These are phyloP conservation scores for Erysimum pusillum DNA, from an alignment of 441 rosid genomes.

Conservation along the genomic window DNA sequence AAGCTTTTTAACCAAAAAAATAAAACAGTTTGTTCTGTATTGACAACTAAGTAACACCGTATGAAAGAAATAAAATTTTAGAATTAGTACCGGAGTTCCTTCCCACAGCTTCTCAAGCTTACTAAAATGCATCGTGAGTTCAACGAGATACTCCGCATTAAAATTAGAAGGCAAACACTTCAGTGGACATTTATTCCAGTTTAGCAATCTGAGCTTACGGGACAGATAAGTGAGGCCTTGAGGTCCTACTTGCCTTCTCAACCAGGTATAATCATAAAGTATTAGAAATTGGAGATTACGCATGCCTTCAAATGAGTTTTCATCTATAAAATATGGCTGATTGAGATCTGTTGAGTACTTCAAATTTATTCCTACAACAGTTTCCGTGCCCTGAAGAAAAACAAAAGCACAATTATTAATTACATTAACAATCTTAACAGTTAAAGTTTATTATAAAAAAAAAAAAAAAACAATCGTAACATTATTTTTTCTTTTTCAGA, in stretches of 20 bases:
- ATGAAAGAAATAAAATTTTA: not conserved
- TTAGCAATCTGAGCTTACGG: slow-evolving; percentile 30
- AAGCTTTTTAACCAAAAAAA: not conserved
- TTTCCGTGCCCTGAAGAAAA: slow-evolving; percentile 2
- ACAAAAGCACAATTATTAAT: not conserved
- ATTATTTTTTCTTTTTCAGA: too few species aligned
- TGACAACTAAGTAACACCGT: not conserved
- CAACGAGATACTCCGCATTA: slow-evolving; percentile 8
- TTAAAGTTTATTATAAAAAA: too few species aligned
- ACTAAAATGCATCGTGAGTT: slow-evolving; percentile 25
- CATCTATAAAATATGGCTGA: not conserved
- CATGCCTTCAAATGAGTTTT: not conserved
- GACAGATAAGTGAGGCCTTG: not conserved
- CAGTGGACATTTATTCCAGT: slow-evolving; percentile 29
- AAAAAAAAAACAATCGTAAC: too few species aligned
- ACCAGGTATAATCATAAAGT: not conserved
- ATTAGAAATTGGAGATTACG: not conserved
- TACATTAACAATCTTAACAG: not conserved
- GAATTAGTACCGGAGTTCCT: slow-evolving; percentile 27
- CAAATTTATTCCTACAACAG: slow-evolving; percentile 14
- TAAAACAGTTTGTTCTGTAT: not conserved
- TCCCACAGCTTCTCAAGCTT: slow-evolving; percentile 36
- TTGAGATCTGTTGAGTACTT: not conserved
- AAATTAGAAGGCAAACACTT: slow-evolving; percentile 32
- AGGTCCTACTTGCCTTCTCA: not conserved